Base-by-base conservation (phyloP, 179 eudicot species). In the Beta corolliflora region DNA sequence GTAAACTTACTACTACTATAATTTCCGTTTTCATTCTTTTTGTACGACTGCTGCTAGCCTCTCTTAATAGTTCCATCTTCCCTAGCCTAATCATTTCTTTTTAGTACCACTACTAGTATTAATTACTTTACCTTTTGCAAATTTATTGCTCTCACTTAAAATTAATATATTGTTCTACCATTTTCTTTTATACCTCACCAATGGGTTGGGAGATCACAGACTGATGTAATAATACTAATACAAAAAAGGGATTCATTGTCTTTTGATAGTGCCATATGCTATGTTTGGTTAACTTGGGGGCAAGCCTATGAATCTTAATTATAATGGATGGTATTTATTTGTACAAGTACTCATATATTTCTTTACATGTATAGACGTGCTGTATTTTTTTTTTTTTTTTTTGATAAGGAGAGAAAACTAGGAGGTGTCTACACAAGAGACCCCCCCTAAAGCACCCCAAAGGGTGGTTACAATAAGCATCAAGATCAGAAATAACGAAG, bases 281-380 rank as follows among this genome's bases (percentile, higher is more conserved):
- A 36, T 74, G 77, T 74, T 56, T 74, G 65, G 77, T 58, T 74
- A 74, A 74, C 65, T 74, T 74, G 66, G 77, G 77, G 56, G 56
- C 3, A 23, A 29, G 52, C 66, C 36, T 29, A 36, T 23, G 15
- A 74, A 63, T 6, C 65, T 55, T 56, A 48, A 29, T 25, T 13
- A 14, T 29, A 2, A 31, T 65, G 19, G 45, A 3, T 65, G 41
- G 45, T 25, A 13, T 31, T 3, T 65, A 63, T 63, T 23, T 63
- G 44, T 64, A 31, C 36, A 31, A 31, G 36, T 31, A 31, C 36
- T 31, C 36, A 2, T 31, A 31, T 31, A 31, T 31, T 31, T 31
- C 36, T n/a, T n/a, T n/a, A n/a, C n/a, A n/a, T n/a, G n/a, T n/a
- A n/a, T n/a, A n/a, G n/a, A n/a, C n/a, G n/a, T n/a, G n/a, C n/a